Evolutionary conservation across 495 filamentous ascomycete species (phyloP).

Genomic region (Talaromyces adpressus): DNA sequence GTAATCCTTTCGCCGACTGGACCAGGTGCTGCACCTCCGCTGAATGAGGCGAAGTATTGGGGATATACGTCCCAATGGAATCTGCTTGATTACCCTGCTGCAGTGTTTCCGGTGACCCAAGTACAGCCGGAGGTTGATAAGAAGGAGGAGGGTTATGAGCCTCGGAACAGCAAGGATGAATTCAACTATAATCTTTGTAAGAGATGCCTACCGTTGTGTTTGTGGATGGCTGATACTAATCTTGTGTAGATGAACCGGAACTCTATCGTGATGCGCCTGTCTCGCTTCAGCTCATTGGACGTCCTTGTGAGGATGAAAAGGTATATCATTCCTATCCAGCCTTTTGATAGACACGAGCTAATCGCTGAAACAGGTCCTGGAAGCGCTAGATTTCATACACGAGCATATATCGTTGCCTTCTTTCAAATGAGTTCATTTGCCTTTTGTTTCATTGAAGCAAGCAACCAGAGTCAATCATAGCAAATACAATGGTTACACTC

Average conservation of each 20-base stretch:
- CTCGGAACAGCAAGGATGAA: neutral
- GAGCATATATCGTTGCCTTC: neutral
- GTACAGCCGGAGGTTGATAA: slow-evolving; percentile 14
- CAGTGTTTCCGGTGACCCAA: slow-evolving; percentile 42
- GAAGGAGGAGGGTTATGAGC: neutral
- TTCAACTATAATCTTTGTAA: slow-evolving; percentile 4
- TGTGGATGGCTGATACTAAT: neutral
- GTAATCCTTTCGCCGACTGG: slow-evolving; percentile 52
- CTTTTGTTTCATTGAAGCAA: neutral
- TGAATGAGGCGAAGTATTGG: slow-evolving; percentile 49
- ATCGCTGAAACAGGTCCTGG: neutral
- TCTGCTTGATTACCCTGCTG: slow-evolving; percentile 52
- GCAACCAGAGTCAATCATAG: too few relatives aligned
- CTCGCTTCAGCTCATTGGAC: slow-evolving; percentile 31
- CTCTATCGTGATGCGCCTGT: slow-evolving; percentile 19
- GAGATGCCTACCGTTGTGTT: neutral
- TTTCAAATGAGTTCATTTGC: neutral
- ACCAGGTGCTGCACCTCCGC: slow-evolving; percentile 44
- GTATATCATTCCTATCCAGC: slow-evolving; percentile 5
- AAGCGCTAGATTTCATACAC: slow-evolving; percentile 1
- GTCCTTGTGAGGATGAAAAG: slow-evolving; percentile 40
- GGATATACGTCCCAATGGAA: slow-evolving; percentile 60
- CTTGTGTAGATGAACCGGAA: neutral
- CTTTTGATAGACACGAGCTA: neutral
- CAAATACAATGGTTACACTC: too few relatives aligned